Percentiles rank a stretch among this genome's conserved stretches.
phyloP scores from a whole-genome alignment of 257 asterid species.

The Forsythia viridissima region DNA sequence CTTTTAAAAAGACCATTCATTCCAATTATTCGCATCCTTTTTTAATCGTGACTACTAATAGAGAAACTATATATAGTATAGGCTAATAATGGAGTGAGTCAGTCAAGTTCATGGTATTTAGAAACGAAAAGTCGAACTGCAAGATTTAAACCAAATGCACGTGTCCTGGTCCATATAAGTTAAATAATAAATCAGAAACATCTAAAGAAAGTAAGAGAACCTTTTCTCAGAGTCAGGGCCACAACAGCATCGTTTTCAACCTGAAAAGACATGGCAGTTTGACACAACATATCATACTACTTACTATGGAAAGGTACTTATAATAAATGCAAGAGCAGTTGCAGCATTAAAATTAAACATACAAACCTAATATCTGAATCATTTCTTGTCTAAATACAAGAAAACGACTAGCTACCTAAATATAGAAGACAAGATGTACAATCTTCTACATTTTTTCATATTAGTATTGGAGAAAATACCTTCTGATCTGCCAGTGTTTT shows the following conservation, averaged over 20 bases:
- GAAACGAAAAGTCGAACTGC: background rate
- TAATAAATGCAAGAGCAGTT: background rate
- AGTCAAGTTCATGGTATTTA: slow-evolving; percentile 16
- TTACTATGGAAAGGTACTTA: background rate
- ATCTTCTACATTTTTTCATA: background rate
- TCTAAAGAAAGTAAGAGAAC: slow-evolving; percentile 31
- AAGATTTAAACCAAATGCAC: background rate
- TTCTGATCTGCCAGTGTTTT: slow-evolving; percentile 89
- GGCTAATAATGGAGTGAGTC: background rate
- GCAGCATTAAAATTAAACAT: slow-evolving; percentile 3
- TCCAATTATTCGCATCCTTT: background rate
- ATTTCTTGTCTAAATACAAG: background rate
- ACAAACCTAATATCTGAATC: background rate
- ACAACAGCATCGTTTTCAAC: slow-evolving; percentile 87
- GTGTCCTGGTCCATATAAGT: slow-evolving; percentile 2
- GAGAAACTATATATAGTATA: background rate
- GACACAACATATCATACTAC: background rate
- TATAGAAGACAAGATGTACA: background rate
- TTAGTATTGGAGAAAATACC: slow-evolving; percentile 36
- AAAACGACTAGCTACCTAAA: background rate
- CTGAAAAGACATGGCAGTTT: slow-evolving; percentile 40
- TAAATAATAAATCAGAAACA: background rate
- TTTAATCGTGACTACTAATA: slow-evolving; percentile 2
- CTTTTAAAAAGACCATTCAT: background rate
- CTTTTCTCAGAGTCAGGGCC: slow-evolving; percentile 92